These are phyloP conservation scores for Podosphaera leucotricha DNA, from an alignment of 2,329 filamentous ascomycete species.

Conservation along the genomic window DNA sequence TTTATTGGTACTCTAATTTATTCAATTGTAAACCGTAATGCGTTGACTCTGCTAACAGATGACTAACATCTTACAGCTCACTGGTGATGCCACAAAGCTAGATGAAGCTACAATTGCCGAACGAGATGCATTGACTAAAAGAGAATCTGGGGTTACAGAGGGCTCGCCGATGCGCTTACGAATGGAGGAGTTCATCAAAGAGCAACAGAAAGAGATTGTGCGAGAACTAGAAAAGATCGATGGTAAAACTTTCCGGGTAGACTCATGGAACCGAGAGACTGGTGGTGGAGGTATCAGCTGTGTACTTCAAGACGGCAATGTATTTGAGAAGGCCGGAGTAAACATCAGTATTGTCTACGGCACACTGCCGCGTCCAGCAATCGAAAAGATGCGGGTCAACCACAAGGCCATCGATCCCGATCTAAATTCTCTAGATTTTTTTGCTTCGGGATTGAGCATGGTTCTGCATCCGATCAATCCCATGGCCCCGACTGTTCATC, in stretches of 20 bases:
- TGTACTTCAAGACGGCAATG: slow-evolving; percentile 84
- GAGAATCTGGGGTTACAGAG: slow-evolving; percentile 48
- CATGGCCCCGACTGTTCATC: slow-evolving; percentile 89
- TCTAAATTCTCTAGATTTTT: slow-evolving; percentile 75
- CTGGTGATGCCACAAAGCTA: slow-evolving; percentile 19
- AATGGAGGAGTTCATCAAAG: slow-evolving; percentile 91
- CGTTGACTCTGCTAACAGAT: slow-evolving; percentile 1
- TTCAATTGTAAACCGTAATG: slow-evolving; percentile 21
- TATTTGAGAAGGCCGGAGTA: slow-evolving; percentile 94
- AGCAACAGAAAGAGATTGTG: slow-evolving; percentile 76
- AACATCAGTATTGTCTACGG: slow-evolving; percentile 93
- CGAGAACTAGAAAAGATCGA: slow-evolving; percentile 63
- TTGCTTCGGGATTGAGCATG: slow-evolving; percentile 78
- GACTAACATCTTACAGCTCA: slow-evolving; percentile 11
- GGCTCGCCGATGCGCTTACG: slow-evolving; percentile 87
- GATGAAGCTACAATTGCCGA: slow-evolving; percentile 58
- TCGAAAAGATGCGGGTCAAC: slow-evolving; percentile 80
- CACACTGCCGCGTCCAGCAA: slow-evolving; percentile 62
- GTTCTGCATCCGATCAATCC: slow-evolving; percentile 87
- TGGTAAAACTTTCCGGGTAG: slow-evolving; percentile 55
- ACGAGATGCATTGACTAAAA: slow-evolving; percentile 59
- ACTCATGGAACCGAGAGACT: slow-evolving; percentile 69
- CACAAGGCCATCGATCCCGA: slow-evolving; percentile 70
- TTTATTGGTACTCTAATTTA: slow-evolving; percentile 25
- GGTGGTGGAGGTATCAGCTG: slow-evolving; percentile 88